Evolutionary conservation across 2,329 filamentous ascomycete genomes (phyloP), one percentile per base, ranked within the genome.

Genomic region (Hypoxylon sp.): DNA sequence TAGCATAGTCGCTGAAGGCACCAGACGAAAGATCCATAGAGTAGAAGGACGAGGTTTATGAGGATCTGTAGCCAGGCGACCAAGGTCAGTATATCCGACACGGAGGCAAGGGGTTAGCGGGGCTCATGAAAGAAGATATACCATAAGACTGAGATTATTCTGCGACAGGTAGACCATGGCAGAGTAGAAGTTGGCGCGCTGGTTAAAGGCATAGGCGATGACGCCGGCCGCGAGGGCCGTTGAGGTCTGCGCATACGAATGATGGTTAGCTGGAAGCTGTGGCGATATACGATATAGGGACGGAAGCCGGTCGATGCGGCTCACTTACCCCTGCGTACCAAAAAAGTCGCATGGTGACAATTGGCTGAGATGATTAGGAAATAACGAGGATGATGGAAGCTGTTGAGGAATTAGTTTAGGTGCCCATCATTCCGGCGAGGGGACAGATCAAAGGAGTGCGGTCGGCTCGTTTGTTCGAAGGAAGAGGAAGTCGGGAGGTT

Each of bases 161-260:
- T 98, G 95, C 40, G 94, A 93, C 52, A 99, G 88, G 80, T 98
- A 97, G 50, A 99, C 96, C 81, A 93, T 96, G 71, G 96, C 94
- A 57, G 95, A 96, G 82, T 99, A 99, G 84, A 98, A 99, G 81
- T 99, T 99, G 69, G 96, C 91, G 70, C 96, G 89, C 81, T 98
- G 93, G 76, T 96, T 91, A 80, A 98, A 95, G 67, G 96, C 95
- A 76, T 94, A 96, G 62, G 97, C 81, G 65, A 97, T 85, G 64
- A 97, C 93, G 73, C 89, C 88, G 70, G 88, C 91, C 73, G 95
- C 95, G 77, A 97, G 89, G 80, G 89, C 90, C 78, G 91, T 89
- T 58, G 95, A 97, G 79, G 88, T 85, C 91, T 93, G 72, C 61
- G 51, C 62, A 72, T n/a, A 42, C 45, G 59, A 44, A 53, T 51